Evolutionary conservation across 371 early-diverging fungal genomes (phyloP).

Genomic region (Gilbertella persicaria): DNA sequence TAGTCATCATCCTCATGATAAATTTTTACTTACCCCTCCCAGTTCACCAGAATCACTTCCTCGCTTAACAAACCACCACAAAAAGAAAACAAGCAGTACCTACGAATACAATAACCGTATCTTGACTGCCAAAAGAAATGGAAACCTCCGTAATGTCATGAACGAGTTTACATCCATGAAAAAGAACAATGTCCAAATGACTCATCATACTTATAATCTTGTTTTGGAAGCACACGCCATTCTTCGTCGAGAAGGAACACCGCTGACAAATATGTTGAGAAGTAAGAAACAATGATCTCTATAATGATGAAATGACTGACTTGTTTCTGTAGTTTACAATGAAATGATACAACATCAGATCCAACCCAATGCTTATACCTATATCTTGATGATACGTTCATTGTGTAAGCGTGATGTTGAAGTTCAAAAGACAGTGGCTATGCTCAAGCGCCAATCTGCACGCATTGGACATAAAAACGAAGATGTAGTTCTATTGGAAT

Average conservation of each 20-base stretch:
- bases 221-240: slow-evolving; percentile 42
- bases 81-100: neutral
- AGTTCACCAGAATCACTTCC: neutral
- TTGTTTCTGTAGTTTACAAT: slow-evolving; percentile 38
- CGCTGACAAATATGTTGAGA: slow-evolving; percentile 37
- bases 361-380: slow-evolving; percentile 44
- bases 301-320: neutral
- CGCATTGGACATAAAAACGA: slow-evolving; percentile 22
- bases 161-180: slow-evolving; percentile 35
- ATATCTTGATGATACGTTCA: slow-evolving; percentile 41
- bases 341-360: slow-evolving; percentile 46
- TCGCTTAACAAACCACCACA: neutral
- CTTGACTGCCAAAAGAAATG: slow-evolving; percentile 34
- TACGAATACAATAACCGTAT: slow-evolving; percentile 23
- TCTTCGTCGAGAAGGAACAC: slow-evolving; percentile 41
- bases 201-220: slow-evolving; percentile 43
- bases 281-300: slow-evolving; percentile 18
- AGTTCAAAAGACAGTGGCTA: slow-evolving; percentile 49
- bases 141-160: slow-evolving; percentile 37
- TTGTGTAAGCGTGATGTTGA: slow-evolving; percentile 55
- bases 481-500: slow-evolving; percentile 33
- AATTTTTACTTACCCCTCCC: neutral
- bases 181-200: slow-evolving; percentile 30
- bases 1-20: no score
- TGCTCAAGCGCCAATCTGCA: slow-evolving; percentile 42